Base-by-base conservation (phyloP, 176 grass and related monocot genomes). In the Elaeis guineensis region DNA sequence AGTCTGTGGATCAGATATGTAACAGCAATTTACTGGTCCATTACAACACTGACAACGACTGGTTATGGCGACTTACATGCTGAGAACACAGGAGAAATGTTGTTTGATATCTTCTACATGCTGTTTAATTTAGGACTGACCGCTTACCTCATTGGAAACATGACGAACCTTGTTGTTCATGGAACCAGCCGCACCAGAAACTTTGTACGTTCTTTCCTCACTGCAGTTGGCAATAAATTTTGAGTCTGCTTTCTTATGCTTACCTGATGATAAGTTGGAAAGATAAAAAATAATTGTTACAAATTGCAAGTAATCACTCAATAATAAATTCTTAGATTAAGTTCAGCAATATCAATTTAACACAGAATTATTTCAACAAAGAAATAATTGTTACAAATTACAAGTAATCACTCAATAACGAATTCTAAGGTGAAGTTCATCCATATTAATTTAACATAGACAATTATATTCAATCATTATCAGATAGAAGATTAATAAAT, bases 121-220 rank as follows among this genome's bases (percentile, higher is more conserved):
- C 63, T 89, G 49, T 95, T 95, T 68, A 95, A 95, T 61, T 78
- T 95, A 65, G 85, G 82, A 55, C 59, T 95, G 58, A 89, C 85
- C 35, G 77, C 85, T 64, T 95, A 89, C 69, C 74, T 95, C 63
- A 95, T 89, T 21, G 90, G 85, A 50, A 95, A 95, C 73, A 95
- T 95, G 90, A 95, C 85, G 55, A 95, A 95, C 58, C 79, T 95
- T 64, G 79, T 95, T 55, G 90, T 95, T 6, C 76, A 95, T 55
- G 85, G 82, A 69, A 86, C 79, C 50, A 75, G 85, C 76, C 82
- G 85, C 28, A 95, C 90, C 61, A 89, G 77, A 57, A 89, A 86
- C 51, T 95, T 89, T 56, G 90, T 89, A 95, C 8, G 90, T 67
- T 59, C 50, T 72, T 55, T 65, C 66, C 64, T 64, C 18, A 63